Evolutionary conservation across 2,329 filamentous ascomycete species (phyloP).

Genomic region (Akanthomyces lecanii): DNA sequence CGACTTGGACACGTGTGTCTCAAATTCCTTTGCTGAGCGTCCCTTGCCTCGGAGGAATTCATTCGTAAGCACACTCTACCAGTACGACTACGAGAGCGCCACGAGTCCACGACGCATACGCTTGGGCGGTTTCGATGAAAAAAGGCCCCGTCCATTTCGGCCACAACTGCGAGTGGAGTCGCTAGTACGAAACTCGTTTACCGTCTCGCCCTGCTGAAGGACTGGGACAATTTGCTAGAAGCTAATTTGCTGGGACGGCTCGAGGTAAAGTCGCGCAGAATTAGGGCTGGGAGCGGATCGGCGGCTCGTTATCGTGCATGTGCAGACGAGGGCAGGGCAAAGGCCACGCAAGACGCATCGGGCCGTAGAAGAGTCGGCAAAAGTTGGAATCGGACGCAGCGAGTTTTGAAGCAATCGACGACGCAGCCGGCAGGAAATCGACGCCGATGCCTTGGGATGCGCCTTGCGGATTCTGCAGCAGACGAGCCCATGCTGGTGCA

Average conservation of each 20-base stretch:
- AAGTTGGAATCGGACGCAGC: background rate
- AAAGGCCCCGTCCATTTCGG: background rate
- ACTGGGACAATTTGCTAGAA: background rate
- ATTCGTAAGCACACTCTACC: slow-evolving; percentile 1
- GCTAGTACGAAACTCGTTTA: slow-evolving; percentile 10
- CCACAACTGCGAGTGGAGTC: slow-evolving; percentile 14
- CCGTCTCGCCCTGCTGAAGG: background rate
- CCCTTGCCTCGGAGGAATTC: background rate
- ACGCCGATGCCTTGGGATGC: background rate
- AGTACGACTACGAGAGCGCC: background rate
- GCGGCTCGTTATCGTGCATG: background rate
- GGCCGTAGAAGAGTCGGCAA: background rate
- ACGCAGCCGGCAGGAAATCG: background rate
- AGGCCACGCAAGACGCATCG: background rate
- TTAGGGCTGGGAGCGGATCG: slow-evolving; percentile 14
- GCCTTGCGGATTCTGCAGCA: background rate
- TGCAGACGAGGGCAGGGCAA: background rate
- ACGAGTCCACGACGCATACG: background rate
- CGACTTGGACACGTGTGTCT: slow-evolving; percentile 5
- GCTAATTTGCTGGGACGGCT: background rate
- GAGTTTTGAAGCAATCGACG: background rate
- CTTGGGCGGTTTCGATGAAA: background rate
- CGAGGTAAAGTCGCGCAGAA: slow-evolving; percentile 1
- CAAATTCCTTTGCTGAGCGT: background rate
- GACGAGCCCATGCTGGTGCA: background rate